Conservation (phyloP, 176 grass and related monocot species). For the Juncus effusus region DNA sequence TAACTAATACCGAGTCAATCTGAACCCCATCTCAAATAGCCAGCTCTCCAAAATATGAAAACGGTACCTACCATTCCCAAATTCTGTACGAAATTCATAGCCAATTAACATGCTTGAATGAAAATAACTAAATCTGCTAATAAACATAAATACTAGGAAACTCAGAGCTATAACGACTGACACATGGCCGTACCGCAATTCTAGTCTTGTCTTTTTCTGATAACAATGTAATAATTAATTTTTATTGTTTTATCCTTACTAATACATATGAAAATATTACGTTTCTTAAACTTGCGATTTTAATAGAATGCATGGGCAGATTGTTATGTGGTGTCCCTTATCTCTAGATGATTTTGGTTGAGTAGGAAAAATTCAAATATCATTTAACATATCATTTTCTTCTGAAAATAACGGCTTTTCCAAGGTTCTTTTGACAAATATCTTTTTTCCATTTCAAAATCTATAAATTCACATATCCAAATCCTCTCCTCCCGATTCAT, state of each 20-base stretch:
- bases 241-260: not conserved
- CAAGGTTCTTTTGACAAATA: constrained; percentile 50
- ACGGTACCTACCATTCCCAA: no score
- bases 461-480: no score
- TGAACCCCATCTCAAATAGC: no score
- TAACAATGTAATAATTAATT: constrained; percentile 54
- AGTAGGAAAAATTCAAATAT: constrained; percentile 81
- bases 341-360: constrained; percentile 75
- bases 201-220: constrained; percentile 62
- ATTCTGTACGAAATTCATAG: no score
- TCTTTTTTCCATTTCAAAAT: not conserved
- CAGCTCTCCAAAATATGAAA: no score
- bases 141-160: constrained; percentile 67
- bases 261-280: not conserved
- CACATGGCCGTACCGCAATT: constrained; percentile 62
- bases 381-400: constrained; percentile 52
- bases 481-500: no score
- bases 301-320: constrained; percentile 48
- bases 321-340: constrained; percentile 71
- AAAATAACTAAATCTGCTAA: no score
- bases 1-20: no score
- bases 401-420: constrained; percentile 49
- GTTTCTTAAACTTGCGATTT: constrained; percentile 22
- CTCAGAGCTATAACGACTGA: constrained; percentile 58
- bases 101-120: no score